These are phyloP conservation scores for Cymodocea nodosa DNA, from an alignment of 116 monocot genomes.

Conservation along the genomic window DNA sequence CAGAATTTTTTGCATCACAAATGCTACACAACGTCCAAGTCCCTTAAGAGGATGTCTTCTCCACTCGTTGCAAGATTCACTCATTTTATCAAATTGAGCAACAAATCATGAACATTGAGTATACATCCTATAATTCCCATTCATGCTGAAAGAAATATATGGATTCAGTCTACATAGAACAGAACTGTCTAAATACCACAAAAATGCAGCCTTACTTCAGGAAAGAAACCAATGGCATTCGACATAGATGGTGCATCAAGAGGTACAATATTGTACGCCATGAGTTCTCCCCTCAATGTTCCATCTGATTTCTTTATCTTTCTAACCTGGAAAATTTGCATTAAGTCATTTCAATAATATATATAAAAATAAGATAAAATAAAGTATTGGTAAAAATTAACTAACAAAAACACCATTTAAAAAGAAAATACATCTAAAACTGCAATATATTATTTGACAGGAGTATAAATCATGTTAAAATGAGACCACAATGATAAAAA, in stretches of 20 bases:
- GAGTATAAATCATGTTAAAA: not conserved
- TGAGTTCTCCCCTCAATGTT: constrained; percentile 59
- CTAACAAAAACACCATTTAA: not conserved
- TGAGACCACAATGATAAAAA: not conserved
- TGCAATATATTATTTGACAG: too few species aligned
- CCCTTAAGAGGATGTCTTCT: too few species aligned
- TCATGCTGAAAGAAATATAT: too few species aligned
- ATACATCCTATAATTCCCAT: too few species aligned
- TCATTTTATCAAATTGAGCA: too few species aligned
- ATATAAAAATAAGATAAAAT: not conserved
- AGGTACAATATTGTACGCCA: constrained; percentile 91
- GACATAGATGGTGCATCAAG: constrained; percentile 82
- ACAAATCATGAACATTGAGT: too few species aligned
- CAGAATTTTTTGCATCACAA: too few species aligned
- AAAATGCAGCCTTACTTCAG: constrained; percentile 45
- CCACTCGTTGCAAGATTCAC: too few species aligned
- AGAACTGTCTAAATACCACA: not conserved
- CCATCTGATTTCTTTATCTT: constrained; percentile 73
- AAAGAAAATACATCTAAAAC: too few species aligned
- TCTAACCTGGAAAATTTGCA: constrained; percentile 31
- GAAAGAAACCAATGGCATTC: constrained; percentile 78
- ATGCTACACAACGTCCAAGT: too few species aligned
- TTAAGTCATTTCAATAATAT: not conserved
- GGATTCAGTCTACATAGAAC: not conserved
- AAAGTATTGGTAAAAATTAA: not conserved